phyloP scores from a whole-genome alignment of 176 grass and related monocot species.

The Zoysia japonica region DNA sequence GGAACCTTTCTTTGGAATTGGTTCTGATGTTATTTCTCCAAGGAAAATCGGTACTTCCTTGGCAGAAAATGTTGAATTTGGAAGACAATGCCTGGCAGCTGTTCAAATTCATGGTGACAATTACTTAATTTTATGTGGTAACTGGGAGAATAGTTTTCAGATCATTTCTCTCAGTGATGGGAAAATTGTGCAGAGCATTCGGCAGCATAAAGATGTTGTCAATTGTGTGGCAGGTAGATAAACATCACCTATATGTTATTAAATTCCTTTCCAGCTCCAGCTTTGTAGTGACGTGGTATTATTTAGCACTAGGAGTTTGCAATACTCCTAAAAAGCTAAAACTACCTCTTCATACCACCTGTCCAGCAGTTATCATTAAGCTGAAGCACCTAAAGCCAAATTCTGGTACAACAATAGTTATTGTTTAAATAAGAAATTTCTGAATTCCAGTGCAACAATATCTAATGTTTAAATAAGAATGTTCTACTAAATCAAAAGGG shows the following conservation, averaged over 20 bases:
- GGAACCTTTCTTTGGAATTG: conserved; percentile 98
- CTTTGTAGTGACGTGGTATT: background rate
- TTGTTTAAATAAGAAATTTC: too few species aligned
- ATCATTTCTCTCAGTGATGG: conserved; percentile 89
- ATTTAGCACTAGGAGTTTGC: conserved; percentile 25
- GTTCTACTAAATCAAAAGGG: too few species aligned
- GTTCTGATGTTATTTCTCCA: conserved; percentile 86
- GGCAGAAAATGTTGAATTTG: conserved; percentile 91
- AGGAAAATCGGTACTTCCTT: conserved; percentile 78
- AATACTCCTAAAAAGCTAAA: background rate
- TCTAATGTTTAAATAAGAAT: too few species aligned
- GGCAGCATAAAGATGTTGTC: conserved; percentile 98
- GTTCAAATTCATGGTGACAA: conserved; percentile 83
- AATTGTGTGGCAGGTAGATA: conserved; percentile 87
- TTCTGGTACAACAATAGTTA: too few species aligned
- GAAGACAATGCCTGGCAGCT: conserved; percentile 74
- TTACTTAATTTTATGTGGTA: conserved; percentile 92
- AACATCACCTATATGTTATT: conserved; percentile 22
- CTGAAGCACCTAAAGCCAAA: too few species aligned
- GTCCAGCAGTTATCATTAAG: too few species aligned
- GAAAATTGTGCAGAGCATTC: conserved; percentile 91
- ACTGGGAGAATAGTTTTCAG: conserved; percentile 99
- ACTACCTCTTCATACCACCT: too few species aligned
- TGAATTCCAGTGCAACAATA: too few species aligned
- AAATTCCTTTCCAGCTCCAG: conserved; percentile 28